Conservation (phyloP, 2,329 filamentous ascomycete genomes). For the Botrytis porri region DNA sequence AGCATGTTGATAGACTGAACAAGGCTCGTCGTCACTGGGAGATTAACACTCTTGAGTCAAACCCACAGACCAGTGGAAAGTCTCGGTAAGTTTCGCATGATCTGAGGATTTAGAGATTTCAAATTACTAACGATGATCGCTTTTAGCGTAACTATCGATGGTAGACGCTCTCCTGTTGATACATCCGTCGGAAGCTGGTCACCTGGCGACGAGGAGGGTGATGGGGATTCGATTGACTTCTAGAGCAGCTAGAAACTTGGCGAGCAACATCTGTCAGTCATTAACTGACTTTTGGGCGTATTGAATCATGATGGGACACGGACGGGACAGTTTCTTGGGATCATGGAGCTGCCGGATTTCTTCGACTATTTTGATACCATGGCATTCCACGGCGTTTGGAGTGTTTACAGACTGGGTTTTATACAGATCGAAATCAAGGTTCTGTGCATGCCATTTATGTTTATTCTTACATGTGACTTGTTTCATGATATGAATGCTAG, state of each 20-base stretch:
- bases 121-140: not conserved
- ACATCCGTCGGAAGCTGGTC: not conserved
- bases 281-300: too few species aligned
- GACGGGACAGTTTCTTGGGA: not conserved
- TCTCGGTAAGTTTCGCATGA: not conserved
- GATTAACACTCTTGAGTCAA: not conserved
- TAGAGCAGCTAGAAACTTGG: fast-evolving
- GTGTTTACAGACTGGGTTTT: not conserved
- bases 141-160: not conserved
- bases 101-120: fast-evolving
- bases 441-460: not conserved
- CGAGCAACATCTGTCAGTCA: not conserved
- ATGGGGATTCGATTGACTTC: not conserved
- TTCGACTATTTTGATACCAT: not conserved
- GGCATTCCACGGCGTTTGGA: not conserved
- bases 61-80: not conserved
- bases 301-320: too few species aligned
- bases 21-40: not conserved
- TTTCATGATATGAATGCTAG: not conserved
- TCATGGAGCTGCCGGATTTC: fast-evolving
- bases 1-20: not conserved
- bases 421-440: not conserved
- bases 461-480: not conserved
- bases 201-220: not conserved
- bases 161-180: not conserved